Percentiles rank a stretch among this genome's conserved stretches.
Evolutionary conservation across 176 grass and related monocot species (phyloP).

Genomic region (Chrysopogon serrulatus): DNA sequence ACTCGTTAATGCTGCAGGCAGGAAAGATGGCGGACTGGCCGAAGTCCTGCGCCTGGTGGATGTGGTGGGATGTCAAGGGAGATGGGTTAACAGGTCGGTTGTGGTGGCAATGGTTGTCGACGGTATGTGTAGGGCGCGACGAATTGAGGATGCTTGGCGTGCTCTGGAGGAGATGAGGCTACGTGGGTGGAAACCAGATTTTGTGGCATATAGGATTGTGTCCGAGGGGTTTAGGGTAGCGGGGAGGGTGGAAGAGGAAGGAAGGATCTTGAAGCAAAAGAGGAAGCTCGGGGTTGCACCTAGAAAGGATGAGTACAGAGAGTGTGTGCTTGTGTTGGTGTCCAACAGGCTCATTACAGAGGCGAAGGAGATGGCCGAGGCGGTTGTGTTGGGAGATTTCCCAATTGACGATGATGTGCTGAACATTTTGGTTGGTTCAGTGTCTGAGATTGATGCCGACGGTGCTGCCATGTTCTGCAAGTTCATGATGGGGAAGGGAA

Average conservation of each 20-base stretch:
- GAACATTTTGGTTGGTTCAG: no score
- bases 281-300: conserved; percentile 77
- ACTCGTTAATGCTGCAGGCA: conserved; percentile 35
- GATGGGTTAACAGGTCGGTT: conserved; percentile 41
- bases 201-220: conserved; percentile 76
- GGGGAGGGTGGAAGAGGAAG: conserved; percentile 51
- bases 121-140: conserved; percentile 42
- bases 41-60: conserved; percentile 37
- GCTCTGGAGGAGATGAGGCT: conserved; percentile 53
- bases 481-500: no score
- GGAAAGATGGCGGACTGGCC: conserved; percentile 28
- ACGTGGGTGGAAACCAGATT: conserved; percentile 65
- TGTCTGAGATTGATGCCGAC: no score
- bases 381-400: no score
- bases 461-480: no score
- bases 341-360: no score
- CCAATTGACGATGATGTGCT: no score
- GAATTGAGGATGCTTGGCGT: conserved; percentile 62
- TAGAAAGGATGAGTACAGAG: conserved; percentile 55
- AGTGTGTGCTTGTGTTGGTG: no score
- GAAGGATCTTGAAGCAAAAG: conserved; percentile 75
- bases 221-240: conserved; percentile 48
- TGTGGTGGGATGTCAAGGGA: neutral
- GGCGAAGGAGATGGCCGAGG: no score
- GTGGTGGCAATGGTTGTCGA: conserved; percentile 49